phyloP scores from a whole-genome alignment of 352 stramenopile genomes.

The Phytophthora megakarya region DNA sequence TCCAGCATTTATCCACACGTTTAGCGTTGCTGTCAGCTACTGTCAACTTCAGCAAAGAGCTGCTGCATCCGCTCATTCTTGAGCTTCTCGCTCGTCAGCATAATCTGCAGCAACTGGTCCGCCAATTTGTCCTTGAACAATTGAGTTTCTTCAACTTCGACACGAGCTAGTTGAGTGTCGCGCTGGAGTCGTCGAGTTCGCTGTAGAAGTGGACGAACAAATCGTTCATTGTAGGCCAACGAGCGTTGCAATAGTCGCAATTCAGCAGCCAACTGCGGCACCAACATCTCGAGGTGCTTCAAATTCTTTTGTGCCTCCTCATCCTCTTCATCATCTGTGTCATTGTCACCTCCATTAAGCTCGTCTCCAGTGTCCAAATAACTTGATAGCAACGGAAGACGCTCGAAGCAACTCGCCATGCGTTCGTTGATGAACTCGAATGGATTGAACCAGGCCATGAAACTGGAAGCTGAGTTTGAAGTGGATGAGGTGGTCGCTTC shows the following conservation, averaged over 20 bases:
- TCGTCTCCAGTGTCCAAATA: constrained; percentile 29
- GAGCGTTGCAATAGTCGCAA: constrained; percentile 56
- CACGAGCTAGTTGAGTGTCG: constrained; percentile 56
- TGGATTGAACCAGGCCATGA: constrained; percentile 41
- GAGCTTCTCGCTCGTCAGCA: constrained; percentile 61
- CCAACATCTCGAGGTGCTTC: constrained; percentile 65
- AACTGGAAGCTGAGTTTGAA: constrained; percentile 22
- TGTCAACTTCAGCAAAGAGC: constrained; percentile 73
- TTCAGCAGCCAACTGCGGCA: constrained; percentile 56
- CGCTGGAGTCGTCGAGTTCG: constrained; percentile 47
- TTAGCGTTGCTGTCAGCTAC: constrained; percentile 8
- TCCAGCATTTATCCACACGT: constrained; percentile 29
- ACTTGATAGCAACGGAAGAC: constrained; percentile 37
- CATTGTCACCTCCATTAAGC: constrained; percentile 20
- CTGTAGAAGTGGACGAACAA: constrained; percentile 42
- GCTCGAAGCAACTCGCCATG: constrained; percentile 68
- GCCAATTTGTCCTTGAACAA: constrained; percentile 77
- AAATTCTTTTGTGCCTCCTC: constrained; percentile 58
- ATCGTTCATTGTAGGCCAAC: constrained; percentile 46
- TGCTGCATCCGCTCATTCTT: constrained; percentile 81
- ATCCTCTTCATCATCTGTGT: constrained; percentile 52
- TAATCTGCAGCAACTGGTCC: constrained; percentile 80
- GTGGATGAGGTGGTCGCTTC: constrained; percentile 52
- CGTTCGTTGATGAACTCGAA: constrained; percentile 70
- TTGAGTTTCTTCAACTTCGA: constrained; percentile 74